These are phyloP conservation scores for Talaromyces sp. DNA, from an alignment of 2,329 filamentous ascomycete genomes.

Conservation along the genomic window DNA sequence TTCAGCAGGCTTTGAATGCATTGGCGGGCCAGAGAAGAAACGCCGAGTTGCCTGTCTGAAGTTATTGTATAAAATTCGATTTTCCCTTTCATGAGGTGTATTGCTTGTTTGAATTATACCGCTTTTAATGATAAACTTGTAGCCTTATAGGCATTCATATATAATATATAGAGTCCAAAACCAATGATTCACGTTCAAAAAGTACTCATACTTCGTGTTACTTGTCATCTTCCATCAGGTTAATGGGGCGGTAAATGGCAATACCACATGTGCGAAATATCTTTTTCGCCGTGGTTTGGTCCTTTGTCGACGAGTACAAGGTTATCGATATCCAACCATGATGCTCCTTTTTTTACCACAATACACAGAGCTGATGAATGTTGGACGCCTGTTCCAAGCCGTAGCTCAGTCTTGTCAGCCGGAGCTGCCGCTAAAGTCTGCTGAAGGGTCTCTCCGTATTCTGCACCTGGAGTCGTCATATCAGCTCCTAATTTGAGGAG, in stretches of 20 bases:
- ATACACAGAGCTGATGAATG: neutral
- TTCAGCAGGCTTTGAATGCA: conserved; percentile 67
- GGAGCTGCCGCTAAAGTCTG: neutral
- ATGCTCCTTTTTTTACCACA: neutral
- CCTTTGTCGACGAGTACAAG: neutral
- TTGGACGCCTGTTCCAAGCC: neutral
- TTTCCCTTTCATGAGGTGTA: neutral
- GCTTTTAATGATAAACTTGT: neutral
- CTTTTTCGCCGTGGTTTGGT: no score
- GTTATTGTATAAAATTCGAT: neutral
- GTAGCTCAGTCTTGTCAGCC: neutral
- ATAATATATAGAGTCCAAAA: neutral
- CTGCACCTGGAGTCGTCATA: conserved; percentile 1
- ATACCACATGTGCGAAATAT: no score
- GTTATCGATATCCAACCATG: conserved; percentile 2
- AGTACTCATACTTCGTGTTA: no score
- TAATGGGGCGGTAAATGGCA: no score
- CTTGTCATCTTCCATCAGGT: neutral
- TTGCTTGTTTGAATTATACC: neutral
- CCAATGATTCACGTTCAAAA: neutral
- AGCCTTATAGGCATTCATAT: neutral
- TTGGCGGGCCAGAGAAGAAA: conserved; percentile 65
- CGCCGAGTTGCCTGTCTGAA: conserved; percentile 53
- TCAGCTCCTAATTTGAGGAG: conserved; percentile 5
- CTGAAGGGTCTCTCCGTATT: neutral